These are phyloP conservation scores for Leavenworthia alabamica DNA, from an alignment of 345 rosid genomes.

Conservation along the genomic window DNA sequence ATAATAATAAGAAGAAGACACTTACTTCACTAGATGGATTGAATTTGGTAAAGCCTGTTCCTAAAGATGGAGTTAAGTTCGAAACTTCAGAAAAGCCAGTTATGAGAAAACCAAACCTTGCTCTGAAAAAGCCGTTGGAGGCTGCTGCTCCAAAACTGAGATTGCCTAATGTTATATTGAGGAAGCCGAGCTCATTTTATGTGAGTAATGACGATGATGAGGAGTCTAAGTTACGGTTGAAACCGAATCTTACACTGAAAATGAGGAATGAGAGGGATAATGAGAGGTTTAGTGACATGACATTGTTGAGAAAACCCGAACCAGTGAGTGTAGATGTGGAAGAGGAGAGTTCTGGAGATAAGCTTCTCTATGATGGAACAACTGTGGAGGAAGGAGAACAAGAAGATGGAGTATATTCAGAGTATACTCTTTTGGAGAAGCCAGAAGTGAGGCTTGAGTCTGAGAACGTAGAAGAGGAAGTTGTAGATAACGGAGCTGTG, in stretches of 20 bases:
- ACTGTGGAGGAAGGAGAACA: constrained; percentile 20
- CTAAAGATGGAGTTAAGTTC: constrained; percentile 56
- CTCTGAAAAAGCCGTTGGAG: constrained; percentile 35
- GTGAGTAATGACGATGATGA: constrained; percentile 49
- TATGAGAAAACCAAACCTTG: constrained; percentile 40
- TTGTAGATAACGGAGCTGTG: constrained; percentile 11
- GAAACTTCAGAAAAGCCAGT: constrained; percentile 38
- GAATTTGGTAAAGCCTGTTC: constrained; percentile 70
- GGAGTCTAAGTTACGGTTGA: constrained; percentile 52
- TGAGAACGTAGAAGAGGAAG: constrained; percentile 21
- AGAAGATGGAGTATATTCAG: constrained; percentile 27
- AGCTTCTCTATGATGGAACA: constrained; percentile 8
- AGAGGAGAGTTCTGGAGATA: constrained; percentile 21
- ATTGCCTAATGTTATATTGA: constrained; percentile 76
- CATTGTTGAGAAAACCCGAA: constrained; percentile 60
- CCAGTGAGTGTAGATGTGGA: constrained; percentile 24
- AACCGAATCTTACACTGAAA: constrained; percentile 59
- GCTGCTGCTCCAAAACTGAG: constrained; percentile 34
- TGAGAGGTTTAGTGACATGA: constrained; percentile 79
- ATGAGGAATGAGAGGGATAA: constrained; percentile 46
- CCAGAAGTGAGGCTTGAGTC: constrained; percentile 31
- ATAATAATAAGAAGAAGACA: constrained; percentile 41
- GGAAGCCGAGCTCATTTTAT: constrained; percentile 59
- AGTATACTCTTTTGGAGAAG: constrained; percentile 49
- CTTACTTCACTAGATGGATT: constrained; percentile 41